These are phyloP conservation scores for Platanus orientalis DNA, from an alignment of 164 flowering plant species.

Conservation along the genomic window DNA sequence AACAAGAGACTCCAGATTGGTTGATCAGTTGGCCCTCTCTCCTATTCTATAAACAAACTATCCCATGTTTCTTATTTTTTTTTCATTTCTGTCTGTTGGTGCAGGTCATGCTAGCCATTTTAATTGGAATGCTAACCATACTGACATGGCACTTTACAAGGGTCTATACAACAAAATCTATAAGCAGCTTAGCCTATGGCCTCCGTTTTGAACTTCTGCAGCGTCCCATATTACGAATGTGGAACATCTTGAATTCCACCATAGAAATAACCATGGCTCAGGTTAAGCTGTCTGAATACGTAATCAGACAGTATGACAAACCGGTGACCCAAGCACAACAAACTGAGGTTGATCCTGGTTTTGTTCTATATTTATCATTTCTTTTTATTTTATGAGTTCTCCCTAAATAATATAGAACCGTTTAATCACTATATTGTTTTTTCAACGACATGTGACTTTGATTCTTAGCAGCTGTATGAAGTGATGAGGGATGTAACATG, in stretches of 20 bases:
- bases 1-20: too few relatives aligned
- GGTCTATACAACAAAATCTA: conserved; percentile 73
- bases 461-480: conserved; percentile 61
- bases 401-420: not conserved
- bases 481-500: conserved; percentile 84
- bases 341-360: conserved; percentile 57
- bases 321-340: conserved; percentile 55
- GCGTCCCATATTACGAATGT: conserved; percentile 86
- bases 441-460: conserved; percentile 3
- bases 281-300: conserved; percentile 88
- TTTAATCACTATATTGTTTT: not conserved
- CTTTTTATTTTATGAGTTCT: not conserved
- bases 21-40: not conserved
- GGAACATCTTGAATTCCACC: conserved; percentile 90
- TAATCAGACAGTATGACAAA: conserved; percentile 51
- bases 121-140: conserved; percentile 85
- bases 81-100: conserved; percentile 12
- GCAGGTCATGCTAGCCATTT: conserved; percentile 96
- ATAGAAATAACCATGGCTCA: conserved; percentile 85
- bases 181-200: conserved; percentile 74
- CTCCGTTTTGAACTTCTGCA: conserved; percentile 92
- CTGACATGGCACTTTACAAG: conserved; percentile 95
- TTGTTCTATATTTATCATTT: not conserved
- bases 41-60: not conserved
- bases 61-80: not conserved